Conservation (phyloP, 75 land plant species). For the Selaginella moellendorffii region DNA sequence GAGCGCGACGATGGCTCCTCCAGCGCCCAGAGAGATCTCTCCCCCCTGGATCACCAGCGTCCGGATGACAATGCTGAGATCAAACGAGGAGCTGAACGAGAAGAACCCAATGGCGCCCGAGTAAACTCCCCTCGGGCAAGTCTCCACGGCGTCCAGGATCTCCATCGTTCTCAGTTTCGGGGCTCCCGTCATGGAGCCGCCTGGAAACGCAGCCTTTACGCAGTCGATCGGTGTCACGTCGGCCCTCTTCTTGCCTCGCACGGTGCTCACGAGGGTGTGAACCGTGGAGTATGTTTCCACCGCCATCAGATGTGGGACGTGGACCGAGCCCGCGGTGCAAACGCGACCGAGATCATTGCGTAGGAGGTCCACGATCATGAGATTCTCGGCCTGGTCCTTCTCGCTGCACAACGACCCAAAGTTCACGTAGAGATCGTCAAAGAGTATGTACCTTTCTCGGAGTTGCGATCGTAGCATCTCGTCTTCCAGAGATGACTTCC, state of each 20-base stretch:
- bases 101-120: constrained; percentile 88
- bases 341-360: constrained; percentile 96
- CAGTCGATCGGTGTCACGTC: constrained; percentile 54
- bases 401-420: constrained; percentile 39
- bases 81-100: constrained; percentile 80
- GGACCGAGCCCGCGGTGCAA: constrained; percentile 81
- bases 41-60: constrained; percentile 65
- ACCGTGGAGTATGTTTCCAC: constrained; percentile 95
- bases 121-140: constrained; percentile 67
- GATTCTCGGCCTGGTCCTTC: constrained; percentile 95
- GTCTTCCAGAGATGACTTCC: constrained; percentile 54
- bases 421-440: background rate
- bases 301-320: constrained; percentile 88
- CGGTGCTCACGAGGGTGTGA: constrained; percentile 94
- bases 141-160: constrained; percentile 69
- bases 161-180: constrained; percentile 95
- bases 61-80: constrained; percentile 89
- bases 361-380: constrained; percentile 96
- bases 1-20: constrained; percentile 80
- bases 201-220: constrained; percentile 90
- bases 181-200: constrained; percentile 99
- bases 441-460: constrained; percentile 50
- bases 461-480: constrained; percentile 46
- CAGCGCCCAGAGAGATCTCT: constrained; percentile 83
- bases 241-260: constrained; percentile 48